Percentiles rank a stretch among this genome's conserved stretches.
These are phyloP conservation scores for Exophiala lecanii-corni DNA, from an alignment of 2,329 filamentous ascomycete genomes.

Conservation along the genomic window DNA sequence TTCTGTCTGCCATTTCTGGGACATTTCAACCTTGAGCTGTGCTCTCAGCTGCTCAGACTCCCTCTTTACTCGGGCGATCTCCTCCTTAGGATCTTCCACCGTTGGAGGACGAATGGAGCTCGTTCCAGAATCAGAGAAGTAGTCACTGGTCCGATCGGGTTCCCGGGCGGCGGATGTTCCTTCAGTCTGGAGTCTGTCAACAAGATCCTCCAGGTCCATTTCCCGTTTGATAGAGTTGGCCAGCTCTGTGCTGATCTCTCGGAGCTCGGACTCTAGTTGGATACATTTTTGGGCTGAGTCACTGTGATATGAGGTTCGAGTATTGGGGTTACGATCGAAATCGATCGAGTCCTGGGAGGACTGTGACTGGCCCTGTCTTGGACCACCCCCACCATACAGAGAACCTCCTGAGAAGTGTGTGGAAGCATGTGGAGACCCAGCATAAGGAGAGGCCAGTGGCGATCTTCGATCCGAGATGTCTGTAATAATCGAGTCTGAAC, in stretches of 20 bases:
- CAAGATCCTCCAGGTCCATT: constrained; percentile 92
- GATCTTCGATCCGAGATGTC: constrained; percentile 61
- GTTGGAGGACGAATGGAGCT: constrained; percentile 73
- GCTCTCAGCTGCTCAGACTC: constrained; percentile 88
- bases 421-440: constrained; percentile 33
- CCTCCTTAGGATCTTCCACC: constrained; percentile 57
- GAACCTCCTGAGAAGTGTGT: constrained; percentile 26
- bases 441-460: constrained; percentile 53
- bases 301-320: constrained; percentile 33
- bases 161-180: constrained; percentile 56
- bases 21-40: constrained; percentile 76
- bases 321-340: constrained; percentile 42
- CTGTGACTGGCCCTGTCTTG: constrained; percentile 34
- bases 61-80: constrained; percentile 77
- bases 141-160: constrained; percentile 73
- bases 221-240: constrained; percentile 89
- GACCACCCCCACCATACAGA: constrained; percentile 25
- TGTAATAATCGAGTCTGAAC: constrained; percentile 56
- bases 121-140: constrained; percentile 93
- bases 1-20: constrained; percentile 83
- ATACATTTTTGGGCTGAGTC: constrained; percentile 59
- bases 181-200: constrained; percentile 83
- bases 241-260: constrained; percentile 87
- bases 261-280: constrained; percentile 90
- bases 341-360: constrained; percentile 36